Conservation (phyloP, 768 basidiomycete species). For the Xerocomus spinulosus region DNA sequence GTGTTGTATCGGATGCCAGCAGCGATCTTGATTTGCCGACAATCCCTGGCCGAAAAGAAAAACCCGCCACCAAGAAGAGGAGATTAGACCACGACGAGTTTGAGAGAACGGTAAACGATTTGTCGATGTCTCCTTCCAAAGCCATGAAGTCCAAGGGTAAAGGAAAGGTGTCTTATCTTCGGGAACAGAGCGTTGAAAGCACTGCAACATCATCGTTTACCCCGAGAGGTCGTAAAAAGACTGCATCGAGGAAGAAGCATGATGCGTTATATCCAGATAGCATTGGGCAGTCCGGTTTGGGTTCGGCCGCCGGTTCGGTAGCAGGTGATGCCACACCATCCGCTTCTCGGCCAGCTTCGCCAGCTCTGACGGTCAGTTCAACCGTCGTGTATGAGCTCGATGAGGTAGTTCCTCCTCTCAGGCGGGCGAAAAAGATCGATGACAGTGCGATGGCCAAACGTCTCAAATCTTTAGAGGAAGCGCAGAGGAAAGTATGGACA, state of each 20-base stretch:
- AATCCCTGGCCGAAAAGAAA: conserved; percentile 34
- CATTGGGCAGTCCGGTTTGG: conserved; percentile 43
- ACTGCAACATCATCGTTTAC: conserved; percentile 34
- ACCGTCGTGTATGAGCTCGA: conserved; percentile 69
- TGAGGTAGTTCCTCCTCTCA: conserved; percentile 64
- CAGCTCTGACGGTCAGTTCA: conserved; percentile 48
- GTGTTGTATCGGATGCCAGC: conserved; percentile 50
- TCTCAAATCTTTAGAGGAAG: conserved; percentile 72
- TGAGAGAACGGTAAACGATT: conserved; percentile 40
- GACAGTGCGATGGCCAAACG: conserved; percentile 69
- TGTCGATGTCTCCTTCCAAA: conserved; percentile 34
- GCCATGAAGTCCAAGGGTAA: conserved; percentile 46
- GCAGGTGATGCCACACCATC: conserved; percentile 69
- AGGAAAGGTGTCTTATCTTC: conserved; percentile 43
- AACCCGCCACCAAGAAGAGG: conserved; percentile 56
- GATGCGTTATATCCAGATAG: conserved; percentile 50
- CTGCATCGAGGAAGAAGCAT: conserved; percentile 52
- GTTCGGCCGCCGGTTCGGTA: conserved; percentile 45
- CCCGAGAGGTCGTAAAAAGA: conserved; percentile 55
- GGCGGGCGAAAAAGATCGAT: conserved; percentile 73
- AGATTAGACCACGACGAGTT: conserved; percentile 53
- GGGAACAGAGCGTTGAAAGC: conserved; percentile 60
- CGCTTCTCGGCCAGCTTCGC: conserved; percentile 68
- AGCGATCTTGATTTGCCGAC: conserved; percentile 50
- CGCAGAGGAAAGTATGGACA: conserved; percentile 86